These are phyloP conservation scores for Raddia guianensis DNA, from an alignment of 176 grass and related monocot species.

Conservation along the genomic window DNA sequence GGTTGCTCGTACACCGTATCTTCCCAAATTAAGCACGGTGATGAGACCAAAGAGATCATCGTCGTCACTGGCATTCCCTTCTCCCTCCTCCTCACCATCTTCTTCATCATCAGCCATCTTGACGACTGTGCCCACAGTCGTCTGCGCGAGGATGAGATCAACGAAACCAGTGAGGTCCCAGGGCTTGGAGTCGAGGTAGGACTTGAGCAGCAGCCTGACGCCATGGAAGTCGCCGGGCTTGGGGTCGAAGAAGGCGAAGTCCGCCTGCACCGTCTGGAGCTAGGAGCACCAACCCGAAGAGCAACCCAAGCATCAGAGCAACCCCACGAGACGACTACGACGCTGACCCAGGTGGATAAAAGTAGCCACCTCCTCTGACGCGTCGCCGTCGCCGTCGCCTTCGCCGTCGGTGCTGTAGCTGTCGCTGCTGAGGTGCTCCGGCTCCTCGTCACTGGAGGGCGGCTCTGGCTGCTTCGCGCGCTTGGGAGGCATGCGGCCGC, in stretches of 20 bases:
- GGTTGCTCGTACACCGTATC: constrained; percentile 50
- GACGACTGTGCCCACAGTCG: constrained; percentile 82
- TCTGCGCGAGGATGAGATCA: constrained; percentile 80
- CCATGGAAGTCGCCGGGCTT: constrained; percentile 77
- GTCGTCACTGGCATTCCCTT: constrained; percentile 34
- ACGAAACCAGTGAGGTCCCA: constrained; percentile 93
- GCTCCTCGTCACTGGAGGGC: constrained; percentile 38
- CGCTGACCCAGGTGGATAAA: neutral
- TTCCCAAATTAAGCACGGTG: constrained; percentile 71
- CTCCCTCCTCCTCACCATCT: constrained; percentile 24
- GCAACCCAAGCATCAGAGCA: constrained; percentile 7
- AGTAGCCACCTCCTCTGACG: constrained; percentile 39
- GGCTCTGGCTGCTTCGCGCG: constrained; percentile 37
- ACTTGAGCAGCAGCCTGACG: constrained; percentile 71
- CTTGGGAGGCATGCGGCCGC: constrained; percentile 33
- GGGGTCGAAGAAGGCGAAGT: constrained; percentile 97
- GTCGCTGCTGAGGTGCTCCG: constrained; percentile 16
- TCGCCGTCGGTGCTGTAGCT: constrained; percentile 21
- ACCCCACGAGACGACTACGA: neutral
- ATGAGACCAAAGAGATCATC: constrained; percentile 75
- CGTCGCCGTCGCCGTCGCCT: neutral
- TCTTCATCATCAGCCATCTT: constrained; percentile 71
- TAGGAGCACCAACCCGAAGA: neutral
- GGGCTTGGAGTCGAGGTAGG: constrained; percentile 68
- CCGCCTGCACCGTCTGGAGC: constrained; percentile 69